Percentiles rank a stretch among this genome's conserved stretches.
Conservation (phyloP, 2,329 filamentous ascomycete species). For the Venturia nashicola region DNA sequence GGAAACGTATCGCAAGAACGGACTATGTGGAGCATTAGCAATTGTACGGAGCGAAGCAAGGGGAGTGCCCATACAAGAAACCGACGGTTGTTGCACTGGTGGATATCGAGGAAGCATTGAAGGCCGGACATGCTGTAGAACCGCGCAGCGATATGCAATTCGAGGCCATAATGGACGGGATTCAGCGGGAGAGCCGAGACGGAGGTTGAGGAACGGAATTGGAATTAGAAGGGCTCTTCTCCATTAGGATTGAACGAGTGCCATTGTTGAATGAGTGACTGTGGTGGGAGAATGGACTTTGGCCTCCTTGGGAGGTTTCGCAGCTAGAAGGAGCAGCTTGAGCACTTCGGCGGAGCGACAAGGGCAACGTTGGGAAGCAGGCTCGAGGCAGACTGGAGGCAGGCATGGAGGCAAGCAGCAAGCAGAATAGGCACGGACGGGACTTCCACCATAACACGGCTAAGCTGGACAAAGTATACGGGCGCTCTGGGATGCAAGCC, state of each 20-base stretch:
- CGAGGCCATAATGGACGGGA: background rate
- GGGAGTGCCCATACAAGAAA: constrained; percentile 43
- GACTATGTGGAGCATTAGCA: constrained; percentile 38
- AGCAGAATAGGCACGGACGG: too few relatives aligned
- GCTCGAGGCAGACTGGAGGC: too few relatives aligned
- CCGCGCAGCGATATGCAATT: constrained; percentile 55
- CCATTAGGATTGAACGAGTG: background rate
- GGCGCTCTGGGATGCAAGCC: background rate
- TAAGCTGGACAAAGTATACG: background rate
- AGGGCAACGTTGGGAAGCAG: too few relatives aligned
- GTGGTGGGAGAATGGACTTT: background rate
- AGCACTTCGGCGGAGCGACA: background rate
- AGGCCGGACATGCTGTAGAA: constrained; percentile 61
- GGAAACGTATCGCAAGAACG: constrained; percentile 75
- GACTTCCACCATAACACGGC: background rate
- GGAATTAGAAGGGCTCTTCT: background rate
- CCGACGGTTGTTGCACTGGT: constrained; percentile 45
- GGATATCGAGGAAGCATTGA: constrained; percentile 59
- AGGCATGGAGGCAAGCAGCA: too few relatives aligned
- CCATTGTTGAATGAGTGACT: constrained; percentile 7
- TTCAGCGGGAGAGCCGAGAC: background rate
- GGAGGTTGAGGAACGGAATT: background rate
- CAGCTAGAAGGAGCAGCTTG: background rate
- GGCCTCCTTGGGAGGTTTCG: background rate
- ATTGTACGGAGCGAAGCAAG: constrained; percentile 14